Evolutionary conservation across 2,329 filamentous ascomycete genomes (phyloP).

Genomic region (Stachybotrys elegans): DNA sequence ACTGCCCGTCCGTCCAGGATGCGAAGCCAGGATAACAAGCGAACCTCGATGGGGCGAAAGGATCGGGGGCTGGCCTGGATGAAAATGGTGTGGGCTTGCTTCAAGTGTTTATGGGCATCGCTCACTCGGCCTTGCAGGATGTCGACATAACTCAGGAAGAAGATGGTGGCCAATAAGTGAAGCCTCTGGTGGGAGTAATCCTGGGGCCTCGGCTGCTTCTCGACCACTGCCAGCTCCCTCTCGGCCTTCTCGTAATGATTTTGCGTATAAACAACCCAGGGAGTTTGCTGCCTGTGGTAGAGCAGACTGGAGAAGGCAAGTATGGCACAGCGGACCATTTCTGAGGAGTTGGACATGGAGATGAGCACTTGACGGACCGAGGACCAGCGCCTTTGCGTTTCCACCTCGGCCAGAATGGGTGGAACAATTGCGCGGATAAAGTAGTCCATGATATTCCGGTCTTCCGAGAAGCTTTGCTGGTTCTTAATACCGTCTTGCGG

Average conservation of each 20-base stretch:
- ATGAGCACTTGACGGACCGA: constrained; percentile 42
- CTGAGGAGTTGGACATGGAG: constrained; percentile 39
- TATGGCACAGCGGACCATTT: constrained; percentile 42
- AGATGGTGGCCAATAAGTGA: constrained; percentile 43
- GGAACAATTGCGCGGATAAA: constrained; percentile 44
- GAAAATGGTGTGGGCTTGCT: constrained; percentile 43
- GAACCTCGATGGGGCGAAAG: constrained; percentile 36
- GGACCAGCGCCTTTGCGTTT: constrained; percentile 47
- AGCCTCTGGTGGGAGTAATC: constrained; percentile 29
- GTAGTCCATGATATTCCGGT: constrained; percentile 41
- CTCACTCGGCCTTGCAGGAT: constrained; percentile 37
- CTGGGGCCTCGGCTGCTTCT: constrained; percentile 14
- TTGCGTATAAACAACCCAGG: constrained; percentile 24
- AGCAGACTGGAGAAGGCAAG: constrained; percentile 46
- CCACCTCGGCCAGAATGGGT: constrained; percentile 47
- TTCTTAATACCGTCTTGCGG: constrained; percentile 10
- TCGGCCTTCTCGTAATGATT: constrained; percentile 32
- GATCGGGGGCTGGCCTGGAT: constrained; percentile 31
- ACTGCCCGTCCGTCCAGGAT: constrained; percentile 51
- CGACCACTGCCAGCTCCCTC: constrained; percentile 23
- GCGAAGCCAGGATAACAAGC: constrained; percentile 49
- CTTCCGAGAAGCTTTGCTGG: too few species aligned
- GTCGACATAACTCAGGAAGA: constrained; percentile 51
- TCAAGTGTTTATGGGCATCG: constrained; percentile 43
- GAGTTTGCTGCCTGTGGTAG: constrained; percentile 28